These are phyloP conservation scores for Trebouxia sp. DNA, from an alignment of 139 green algal genomes.

Conservation along the genomic window DNA sequence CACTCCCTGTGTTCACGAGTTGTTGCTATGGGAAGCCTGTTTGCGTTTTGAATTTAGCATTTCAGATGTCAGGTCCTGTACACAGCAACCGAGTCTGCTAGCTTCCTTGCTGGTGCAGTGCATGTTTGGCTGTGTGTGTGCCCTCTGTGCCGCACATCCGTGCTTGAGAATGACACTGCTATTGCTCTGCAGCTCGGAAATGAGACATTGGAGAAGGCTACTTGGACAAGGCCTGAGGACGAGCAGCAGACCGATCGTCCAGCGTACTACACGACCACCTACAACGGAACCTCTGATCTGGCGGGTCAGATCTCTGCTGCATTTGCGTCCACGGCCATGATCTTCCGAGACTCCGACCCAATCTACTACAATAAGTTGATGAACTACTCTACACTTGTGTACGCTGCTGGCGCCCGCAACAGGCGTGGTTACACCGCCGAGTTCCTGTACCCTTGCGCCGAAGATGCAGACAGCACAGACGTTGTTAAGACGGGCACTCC, in stretches of 20 bases:
- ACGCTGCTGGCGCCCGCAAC: neutral
- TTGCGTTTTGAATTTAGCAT: no score
- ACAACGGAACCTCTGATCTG: conserved; percentile 36
- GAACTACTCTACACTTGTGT: conserved; percentile 9
- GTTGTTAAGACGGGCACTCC: neutral
- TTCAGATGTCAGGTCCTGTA: no score
- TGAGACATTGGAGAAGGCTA: conserved; percentile 25
- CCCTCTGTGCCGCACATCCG: no score
- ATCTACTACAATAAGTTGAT: conserved; percentile 36
- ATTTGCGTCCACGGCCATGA: conserved; percentile 30
- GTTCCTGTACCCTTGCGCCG: conserved; percentile 27
- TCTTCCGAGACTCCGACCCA: conserved; percentile 30
- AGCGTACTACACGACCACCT: conserved; percentile 33
- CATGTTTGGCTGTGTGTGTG: neutral
- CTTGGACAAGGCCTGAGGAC: conserved; percentile 27
- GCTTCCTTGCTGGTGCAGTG: no score
- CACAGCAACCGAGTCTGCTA: neutral
- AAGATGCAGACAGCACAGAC: neutral
- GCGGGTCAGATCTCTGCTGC: conserved; percentile 35
- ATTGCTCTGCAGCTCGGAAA: conserved; percentile 43
- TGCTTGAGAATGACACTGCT: no score
- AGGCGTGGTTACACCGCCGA: neutral
- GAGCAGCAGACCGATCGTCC: neutral
- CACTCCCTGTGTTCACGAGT: no score
- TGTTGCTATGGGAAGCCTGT: no score